phyloP scores from a whole-genome alignment of 2,329 filamentous ascomycete genomes.

The Aspergillus spinulosporus region DNA sequence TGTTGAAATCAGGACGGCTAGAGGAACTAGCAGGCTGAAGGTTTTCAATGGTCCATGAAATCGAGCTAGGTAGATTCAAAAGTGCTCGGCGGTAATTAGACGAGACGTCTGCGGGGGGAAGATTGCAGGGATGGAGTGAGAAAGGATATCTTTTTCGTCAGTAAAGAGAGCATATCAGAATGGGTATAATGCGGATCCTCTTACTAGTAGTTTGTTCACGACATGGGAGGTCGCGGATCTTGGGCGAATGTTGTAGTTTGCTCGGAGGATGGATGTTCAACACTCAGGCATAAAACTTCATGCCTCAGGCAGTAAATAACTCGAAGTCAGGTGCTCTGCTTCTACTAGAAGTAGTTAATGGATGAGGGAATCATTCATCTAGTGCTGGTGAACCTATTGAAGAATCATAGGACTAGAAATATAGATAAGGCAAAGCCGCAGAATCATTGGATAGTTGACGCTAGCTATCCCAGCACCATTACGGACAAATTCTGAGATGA shows the following conservation, averaged over 20 bases:
- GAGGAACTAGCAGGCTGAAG: too few relatives aligned
- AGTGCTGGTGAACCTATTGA: too few relatives aligned
- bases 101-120: background rate
- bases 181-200: background rate
- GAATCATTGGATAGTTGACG: background rate
- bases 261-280: constrained; percentile 4
- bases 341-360: too few relatives aligned
- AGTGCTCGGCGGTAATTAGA: background rate
- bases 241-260: constrained; percentile 24
- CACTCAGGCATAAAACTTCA: constrained; percentile 15
- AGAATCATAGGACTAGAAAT: background rate
- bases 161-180: background rate
- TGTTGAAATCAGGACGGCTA: background rate
- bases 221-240: background rate
- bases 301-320: constrained; percentile 35
- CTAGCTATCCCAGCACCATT: background rate
- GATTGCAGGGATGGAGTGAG: background rate
- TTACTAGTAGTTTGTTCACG: background rate
- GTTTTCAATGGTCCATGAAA: too few relatives aligned
- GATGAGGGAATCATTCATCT: too few relatives aligned
- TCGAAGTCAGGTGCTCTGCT: constrained; percentile 33
- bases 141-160: background rate
- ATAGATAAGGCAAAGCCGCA: background rate
- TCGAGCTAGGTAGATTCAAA: background rate
- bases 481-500: constrained; percentile 11